These are phyloP conservation scores for Spathaspora girioi DNA, from an alignment of 805 yeast species.

Conservation along the genomic window DNA sequence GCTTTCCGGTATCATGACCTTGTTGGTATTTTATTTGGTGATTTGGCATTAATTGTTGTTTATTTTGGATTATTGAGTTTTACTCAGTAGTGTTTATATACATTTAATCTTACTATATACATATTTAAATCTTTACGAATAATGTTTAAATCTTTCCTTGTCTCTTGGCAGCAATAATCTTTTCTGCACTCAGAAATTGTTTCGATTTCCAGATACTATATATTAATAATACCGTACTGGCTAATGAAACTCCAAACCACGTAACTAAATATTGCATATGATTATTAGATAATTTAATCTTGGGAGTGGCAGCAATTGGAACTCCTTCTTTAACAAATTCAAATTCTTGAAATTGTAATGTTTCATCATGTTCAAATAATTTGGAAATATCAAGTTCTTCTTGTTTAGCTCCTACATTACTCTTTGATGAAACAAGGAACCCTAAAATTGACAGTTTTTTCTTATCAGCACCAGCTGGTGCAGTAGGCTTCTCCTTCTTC, in stretches of 20 bases:
- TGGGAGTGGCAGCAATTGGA: slow-evolving; percentile 83
- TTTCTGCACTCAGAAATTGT: slow-evolving; percentile 34
- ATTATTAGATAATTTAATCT: slow-evolving; percentile 77
- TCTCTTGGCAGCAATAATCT: slow-evolving; percentile 36
- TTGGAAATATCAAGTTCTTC: slow-evolving; percentile 16
- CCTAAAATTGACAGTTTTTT: slow-evolving; percentile 16
- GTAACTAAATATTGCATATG: slow-evolving; percentile 91
- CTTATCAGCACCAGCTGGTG: background rate
- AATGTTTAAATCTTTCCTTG: slow-evolving; percentile 16
- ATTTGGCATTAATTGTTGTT: slow-evolving; percentile 32
- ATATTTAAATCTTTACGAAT: too few relatives aligned
- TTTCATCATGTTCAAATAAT: slow-evolving; percentile 24
- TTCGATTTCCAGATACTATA: slow-evolving; percentile 28
- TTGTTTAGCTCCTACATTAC: slow-evolving; percentile 35
- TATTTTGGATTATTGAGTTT: slow-evolving; percentile 35
- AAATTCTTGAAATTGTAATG: slow-evolving; percentile 38
- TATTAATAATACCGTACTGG: slow-evolving; percentile 64
- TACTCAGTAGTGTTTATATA: background rate
- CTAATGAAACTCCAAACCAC: slow-evolving; percentile 85
- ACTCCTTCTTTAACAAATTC: slow-evolving; percentile 78
- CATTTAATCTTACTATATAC: background rate
- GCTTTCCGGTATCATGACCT: slow-evolving; percentile 36
- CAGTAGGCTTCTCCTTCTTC: slow-evolving; percentile 13
- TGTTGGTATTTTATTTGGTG: slow-evolving; percentile 32
- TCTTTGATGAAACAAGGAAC: background rate